Percentiles rank a stretch among this genome's conserved stretches.
Evolutionary conservation across 495 filamentous ascomycete species (phyloP).

Genomic region (Coniosporium apollinis): DNA sequence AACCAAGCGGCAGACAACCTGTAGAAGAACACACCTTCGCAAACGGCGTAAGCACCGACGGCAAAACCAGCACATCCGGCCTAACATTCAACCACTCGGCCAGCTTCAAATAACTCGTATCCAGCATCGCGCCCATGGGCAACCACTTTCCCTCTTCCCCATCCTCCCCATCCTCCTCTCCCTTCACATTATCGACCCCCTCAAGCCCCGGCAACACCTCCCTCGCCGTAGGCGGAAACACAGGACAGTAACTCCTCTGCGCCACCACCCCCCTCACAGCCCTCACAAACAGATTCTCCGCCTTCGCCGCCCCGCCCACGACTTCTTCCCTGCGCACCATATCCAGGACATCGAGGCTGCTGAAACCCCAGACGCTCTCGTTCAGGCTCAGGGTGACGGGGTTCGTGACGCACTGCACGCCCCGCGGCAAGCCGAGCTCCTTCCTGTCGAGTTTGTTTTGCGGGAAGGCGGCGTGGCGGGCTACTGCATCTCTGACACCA

Average conservation of each 20-base stretch:
- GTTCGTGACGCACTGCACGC: constrained; percentile 64
- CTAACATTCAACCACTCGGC: constrained; percentile 74
- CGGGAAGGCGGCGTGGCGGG: constrained; percentile 75
- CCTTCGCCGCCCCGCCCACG: constrained; percentile 32
- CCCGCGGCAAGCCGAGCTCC: constrained; percentile 58
- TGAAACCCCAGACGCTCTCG: constrained; percentile 63
- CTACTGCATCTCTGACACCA: constrained; percentile 68
- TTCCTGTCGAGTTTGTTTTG: constrained; percentile 63
- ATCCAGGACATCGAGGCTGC: constrained; percentile 65
- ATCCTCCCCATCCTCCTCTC: constrained; percentile 27
- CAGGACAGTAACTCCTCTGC: constrained; percentile 76
- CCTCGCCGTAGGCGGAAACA: constrained; percentile 64
- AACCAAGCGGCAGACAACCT: background rate
- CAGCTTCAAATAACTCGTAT: constrained; percentile 71
- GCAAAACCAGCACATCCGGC: constrained; percentile 73
- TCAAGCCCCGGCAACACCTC: constrained; percentile 40
- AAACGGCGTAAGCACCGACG: constrained; percentile 70
- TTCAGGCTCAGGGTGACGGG: constrained; percentile 76
- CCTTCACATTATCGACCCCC: no score
- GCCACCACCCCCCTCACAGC: constrained; percentile 59
- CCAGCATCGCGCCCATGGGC: constrained; percentile 57
- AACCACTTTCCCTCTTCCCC: constrained; percentile 37
- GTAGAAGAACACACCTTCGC: constrained; percentile 47
- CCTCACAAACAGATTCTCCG: constrained; percentile 43
- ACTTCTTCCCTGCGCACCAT: constrained; percentile 68